Percentiles rank a stretch among this genome's conserved stretches.
phyloP scores from a whole-genome alignment of 495 filamentous ascomycete species.

The Pseudotulostoma volvatum region DNA sequence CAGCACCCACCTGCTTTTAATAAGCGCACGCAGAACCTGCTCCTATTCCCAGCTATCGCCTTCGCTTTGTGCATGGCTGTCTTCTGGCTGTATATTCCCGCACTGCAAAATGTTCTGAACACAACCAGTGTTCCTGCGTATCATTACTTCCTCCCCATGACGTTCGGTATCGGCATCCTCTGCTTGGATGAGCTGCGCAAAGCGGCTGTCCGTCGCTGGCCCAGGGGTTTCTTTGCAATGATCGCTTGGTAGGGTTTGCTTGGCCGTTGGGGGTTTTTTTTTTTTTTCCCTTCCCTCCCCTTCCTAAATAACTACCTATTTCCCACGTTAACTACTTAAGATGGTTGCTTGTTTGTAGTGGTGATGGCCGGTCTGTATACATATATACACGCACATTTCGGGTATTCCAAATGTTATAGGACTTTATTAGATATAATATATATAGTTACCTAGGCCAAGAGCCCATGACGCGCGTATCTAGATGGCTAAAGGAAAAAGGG shows the following conservation, averaged over 20 bases:
- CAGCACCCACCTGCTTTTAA: conserved; percentile 46
- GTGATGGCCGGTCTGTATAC: too few species aligned
- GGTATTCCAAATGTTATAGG: too few species aligned
- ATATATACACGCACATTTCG: too few species aligned
- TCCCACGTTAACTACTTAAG: too few species aligned
- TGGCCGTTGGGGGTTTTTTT: not conserved
- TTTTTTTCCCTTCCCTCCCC: not conserved
- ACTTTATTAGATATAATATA: too few species aligned
- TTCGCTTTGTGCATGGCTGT: conserved; percentile 47
- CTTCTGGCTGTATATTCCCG: conserved; percentile 45
- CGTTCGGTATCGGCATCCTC: conserved; percentile 44
- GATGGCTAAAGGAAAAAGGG: too few species aligned
- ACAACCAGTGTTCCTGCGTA: conserved; percentile 43
- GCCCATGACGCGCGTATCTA: too few species aligned
- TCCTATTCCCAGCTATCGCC: conserved; percentile 45
- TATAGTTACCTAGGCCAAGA: too few species aligned
- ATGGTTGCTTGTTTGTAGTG: too few species aligned
- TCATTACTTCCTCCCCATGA: conserved; percentile 49
- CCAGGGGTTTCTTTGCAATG: conserved; percentile 25
- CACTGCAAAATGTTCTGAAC: conserved; percentile 34
- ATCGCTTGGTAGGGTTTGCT: conserved; percentile 29
- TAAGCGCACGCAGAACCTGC: conserved; percentile 38
- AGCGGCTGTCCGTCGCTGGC: conserved; percentile 31
- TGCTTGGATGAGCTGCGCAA: conserved; percentile 43
- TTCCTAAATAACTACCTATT: too few species aligned